Evolutionary conservation across 2,329 filamentous ascomycete genomes (phyloP), one percentile per base, ranked within the genome.

Genomic region (Talaromyces sp.): DNA sequence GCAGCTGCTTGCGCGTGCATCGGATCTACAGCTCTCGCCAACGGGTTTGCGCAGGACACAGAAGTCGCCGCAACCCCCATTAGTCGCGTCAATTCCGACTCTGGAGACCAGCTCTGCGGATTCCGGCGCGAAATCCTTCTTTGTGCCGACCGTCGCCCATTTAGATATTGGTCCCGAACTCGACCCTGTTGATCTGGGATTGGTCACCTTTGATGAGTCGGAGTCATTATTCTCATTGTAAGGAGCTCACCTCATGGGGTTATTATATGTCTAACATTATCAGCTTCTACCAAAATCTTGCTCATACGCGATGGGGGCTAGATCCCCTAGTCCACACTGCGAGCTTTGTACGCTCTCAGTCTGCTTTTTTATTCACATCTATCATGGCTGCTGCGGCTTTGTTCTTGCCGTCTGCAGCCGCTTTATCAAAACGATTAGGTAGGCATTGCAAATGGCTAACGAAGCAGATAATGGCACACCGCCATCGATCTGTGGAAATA

Each of bases 221-320:
- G 81, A 84, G 29, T 78, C 80, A 2, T 75, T 90, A 1, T 86
- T 90, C 50, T 71, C 76, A 49, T 89, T 84, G 86, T 88, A 76
- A 70, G 82, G 73, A 13, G 11, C 11, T 7, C 20, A 10, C 17
- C 16, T 10, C 16, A 20, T n/a, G n/a, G n/a, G n/a, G n/a, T n/a
- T n/a, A n/a, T n/a, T n/a, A n/a, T n/a, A n/a, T 11, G 5, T n/a
- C 14, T 11, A 16, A 19, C 42, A 8, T 14, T 14, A 7, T 16
- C 39, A 88, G 86, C 63, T 90, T 89, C 61, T 84, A 88, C 63
- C 78, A 85, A 20, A 86, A 87, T 45, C 79, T 90, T 4, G 84
- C 87, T 1, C 87, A 90, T 66, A 90, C 87, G 0, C 75, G 87
- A 66, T 90, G 87, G 87, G 87, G 87, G 0, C 81, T 90, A 8